Percentiles rank a stretch among this genome's conserved stretches.
These are phyloP conservation scores for Triticum monococcum DNA, from an alignment of 176 grass and related monocot genomes.

Conservation along the genomic window DNA sequence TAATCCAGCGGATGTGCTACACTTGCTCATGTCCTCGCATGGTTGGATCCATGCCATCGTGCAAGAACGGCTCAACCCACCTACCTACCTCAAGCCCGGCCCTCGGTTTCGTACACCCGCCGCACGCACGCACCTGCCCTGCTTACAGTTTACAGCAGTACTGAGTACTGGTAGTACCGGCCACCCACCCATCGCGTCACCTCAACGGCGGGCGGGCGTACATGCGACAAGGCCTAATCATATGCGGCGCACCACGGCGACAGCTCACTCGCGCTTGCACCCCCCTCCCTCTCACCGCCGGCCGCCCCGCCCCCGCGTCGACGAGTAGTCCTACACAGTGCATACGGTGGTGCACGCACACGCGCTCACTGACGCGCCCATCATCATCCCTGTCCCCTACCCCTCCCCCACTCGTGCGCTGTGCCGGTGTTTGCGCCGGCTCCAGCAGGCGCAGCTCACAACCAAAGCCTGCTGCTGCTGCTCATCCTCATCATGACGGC, in stretches of 20 bases:
- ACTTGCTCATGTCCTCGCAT: no score
- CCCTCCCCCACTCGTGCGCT: conserved; percentile 20
- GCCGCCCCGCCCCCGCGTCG: no score
- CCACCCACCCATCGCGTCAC: neutral
- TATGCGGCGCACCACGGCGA: conserved; percentile 11
- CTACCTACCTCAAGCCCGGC: neutral
- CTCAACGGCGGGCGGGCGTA: neutral
- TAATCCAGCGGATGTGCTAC: no score
- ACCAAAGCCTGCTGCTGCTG: neutral
- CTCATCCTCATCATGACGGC: neutral
- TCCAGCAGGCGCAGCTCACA: neutral
- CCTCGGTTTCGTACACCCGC: neutral
- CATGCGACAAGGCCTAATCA: conserved; percentile 33
- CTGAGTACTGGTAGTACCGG: neutral
- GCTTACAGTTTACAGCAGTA: no score
- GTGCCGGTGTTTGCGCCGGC: neutral
- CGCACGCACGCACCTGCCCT: neutral
- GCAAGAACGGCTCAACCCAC: neutral
- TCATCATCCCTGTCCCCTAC: conserved; percentile 30
- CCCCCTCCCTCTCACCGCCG: neutral
- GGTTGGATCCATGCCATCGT: no score
- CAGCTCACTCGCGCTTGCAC: conserved; percentile 25
- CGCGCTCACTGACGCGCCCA: neutral
- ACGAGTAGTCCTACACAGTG: no score
- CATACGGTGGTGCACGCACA: neutral